Evolutionary conservation across 1,284 basidiomycete species (phyloP).

Genomic region (Coniophora puteana): DNA sequence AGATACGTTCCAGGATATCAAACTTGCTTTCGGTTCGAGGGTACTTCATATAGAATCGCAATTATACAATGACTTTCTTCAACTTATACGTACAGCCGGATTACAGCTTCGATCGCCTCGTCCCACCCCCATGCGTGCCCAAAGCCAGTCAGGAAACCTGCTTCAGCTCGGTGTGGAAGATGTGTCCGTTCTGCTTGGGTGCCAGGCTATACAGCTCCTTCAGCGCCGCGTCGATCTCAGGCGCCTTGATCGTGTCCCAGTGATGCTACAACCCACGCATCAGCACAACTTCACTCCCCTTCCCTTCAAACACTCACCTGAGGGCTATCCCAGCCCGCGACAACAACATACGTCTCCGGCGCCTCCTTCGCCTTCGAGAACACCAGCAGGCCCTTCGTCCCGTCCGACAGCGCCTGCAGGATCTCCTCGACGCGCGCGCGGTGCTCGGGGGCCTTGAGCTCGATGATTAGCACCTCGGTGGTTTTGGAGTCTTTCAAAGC

Average conservation of each 20-base stretch:
- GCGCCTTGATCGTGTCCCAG: constrained; percentile 2
- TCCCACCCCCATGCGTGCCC: too few species aligned
- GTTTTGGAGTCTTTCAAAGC: constrained; percentile 14
- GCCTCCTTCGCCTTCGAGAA: not conserved
- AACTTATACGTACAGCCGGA: too few species aligned
- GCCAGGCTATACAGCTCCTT: constrained; percentile 6
- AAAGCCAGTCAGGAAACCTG: too few species aligned
- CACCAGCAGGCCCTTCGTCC: constrained; percentile 11
- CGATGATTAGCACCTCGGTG: constrained; percentile 16
- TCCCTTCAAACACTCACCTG: constrained; percentile 16
- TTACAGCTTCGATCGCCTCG: too few species aligned
- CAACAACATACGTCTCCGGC: constrained; percentile 17
- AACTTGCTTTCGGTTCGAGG: too few species aligned
- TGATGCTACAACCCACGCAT: constrained; percentile 2
- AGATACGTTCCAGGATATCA: too few species aligned
- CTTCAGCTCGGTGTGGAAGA: constrained; percentile 5
- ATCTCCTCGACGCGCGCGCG: constrained; percentile 11
- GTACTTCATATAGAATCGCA: too few species aligned
- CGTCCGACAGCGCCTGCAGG: constrained; percentile 13
- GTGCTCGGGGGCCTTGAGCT: constrained; percentile 20
- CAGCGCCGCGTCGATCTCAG: constrained; percentile 6
- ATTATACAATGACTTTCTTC: too few species aligned
- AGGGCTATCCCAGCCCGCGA: constrained; percentile 20
- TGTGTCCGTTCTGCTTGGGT: constrained; percentile 7
- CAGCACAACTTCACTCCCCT: not conserved